phyloP scores from a whole-genome alignment of 345 rosid species.

The Iberis pinnata region DNA sequence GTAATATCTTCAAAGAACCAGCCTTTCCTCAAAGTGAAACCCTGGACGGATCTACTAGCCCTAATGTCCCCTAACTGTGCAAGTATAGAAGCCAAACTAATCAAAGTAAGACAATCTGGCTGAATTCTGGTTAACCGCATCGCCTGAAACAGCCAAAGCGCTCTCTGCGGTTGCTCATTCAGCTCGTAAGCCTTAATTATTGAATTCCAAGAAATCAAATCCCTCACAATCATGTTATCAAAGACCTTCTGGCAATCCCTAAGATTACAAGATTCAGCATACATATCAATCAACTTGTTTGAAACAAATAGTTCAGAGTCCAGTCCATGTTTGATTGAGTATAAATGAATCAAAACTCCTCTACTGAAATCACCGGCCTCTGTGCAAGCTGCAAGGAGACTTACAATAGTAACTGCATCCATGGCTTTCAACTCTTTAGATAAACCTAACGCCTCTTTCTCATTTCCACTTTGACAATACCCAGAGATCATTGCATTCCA shows the following conservation, averaged over 20 bases:
- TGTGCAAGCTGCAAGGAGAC: slow-evolving; percentile 48
- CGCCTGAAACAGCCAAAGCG: slow-evolving; percentile 29
- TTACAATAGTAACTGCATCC: slow-evolving; percentile 46
- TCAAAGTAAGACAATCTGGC: slow-evolving; percentile 43
- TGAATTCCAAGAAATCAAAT: slow-evolving; percentile 55
- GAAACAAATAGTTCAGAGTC: slow-evolving; percentile 42
- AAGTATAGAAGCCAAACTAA: slow-evolving; percentile 44
- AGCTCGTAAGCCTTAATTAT: slow-evolving; percentile 53
- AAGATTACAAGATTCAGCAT: slow-evolving; percentile 35
- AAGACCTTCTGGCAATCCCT: slow-evolving; percentile 32
- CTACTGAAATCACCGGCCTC: slow-evolving; percentile 32
- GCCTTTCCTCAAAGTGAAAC: slow-evolving; percentile 36
- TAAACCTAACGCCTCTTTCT: slow-evolving; percentile 39
- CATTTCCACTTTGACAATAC: slow-evolving; percentile 46
- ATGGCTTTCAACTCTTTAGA: slow-evolving; percentile 36
- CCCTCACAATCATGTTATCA: slow-evolving; percentile 35
- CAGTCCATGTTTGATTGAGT: slow-evolving; percentile 39
- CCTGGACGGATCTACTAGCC: slow-evolving; percentile 36
- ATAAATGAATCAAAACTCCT: slow-evolving; percentile 42
- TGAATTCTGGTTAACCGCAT: slow-evolving; percentile 33
- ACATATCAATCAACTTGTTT: slow-evolving; percentile 50
- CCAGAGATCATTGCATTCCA: slow-evolving; percentile 68
- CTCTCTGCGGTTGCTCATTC: slow-evolving; percentile 38
- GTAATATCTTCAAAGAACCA: slow-evolving; percentile 34
- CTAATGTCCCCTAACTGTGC: slow-evolving; percentile 36